Evolutionary conservation across 2,329 filamentous ascomycete species (phyloP), one percentile per base, ranked within the genome.

Genomic region (Stemphylium beticola): DNA sequence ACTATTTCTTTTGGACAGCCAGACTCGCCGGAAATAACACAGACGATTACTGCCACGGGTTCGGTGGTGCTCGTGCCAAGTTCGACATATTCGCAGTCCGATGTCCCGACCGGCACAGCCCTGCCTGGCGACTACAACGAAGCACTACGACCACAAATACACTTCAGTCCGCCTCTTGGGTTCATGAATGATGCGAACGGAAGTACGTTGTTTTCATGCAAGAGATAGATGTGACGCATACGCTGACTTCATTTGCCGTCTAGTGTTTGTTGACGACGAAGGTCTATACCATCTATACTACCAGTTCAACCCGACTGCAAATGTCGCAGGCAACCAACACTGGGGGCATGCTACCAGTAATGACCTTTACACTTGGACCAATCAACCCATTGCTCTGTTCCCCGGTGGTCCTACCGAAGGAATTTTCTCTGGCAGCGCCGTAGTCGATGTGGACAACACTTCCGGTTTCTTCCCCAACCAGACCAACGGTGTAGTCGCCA

Each of bases 221-320:
- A 5, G 24, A 26, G 4, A 22, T 26, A 26, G 8, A 26, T 7
- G 8, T 26, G 24, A 26, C 4, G 8, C 24, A 26, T 26, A 26
- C 8, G 8, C 24, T 26, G 24, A 26, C 24, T 26, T 26, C 24
- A 9, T 6, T 26, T 9, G 7, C 24, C 24, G 24, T 26, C 8
- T 26, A 26, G 79, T 87, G 75, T 86, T 87, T 56, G 68, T 81
- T 5, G 84, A 87, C 57, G 77, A 72, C 2, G 77, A 85, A 49
- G 85, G 84, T 4, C 76, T 78, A 0, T 89, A 83, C 71, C 87
- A 89, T 66, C 61, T 87, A 1, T 89, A 89, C 72, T 89, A 89
- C 62, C 86, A 89, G 66, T 86, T 82, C 60, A 83, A 84, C 50
- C 81, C 82, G 1, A 77, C 77, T 0, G 79, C 66, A 2, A 71